Conservation (phyloP, 2,329 filamentous ascomycete genomes). For the Beauveria pseudobassiana region DNA sequence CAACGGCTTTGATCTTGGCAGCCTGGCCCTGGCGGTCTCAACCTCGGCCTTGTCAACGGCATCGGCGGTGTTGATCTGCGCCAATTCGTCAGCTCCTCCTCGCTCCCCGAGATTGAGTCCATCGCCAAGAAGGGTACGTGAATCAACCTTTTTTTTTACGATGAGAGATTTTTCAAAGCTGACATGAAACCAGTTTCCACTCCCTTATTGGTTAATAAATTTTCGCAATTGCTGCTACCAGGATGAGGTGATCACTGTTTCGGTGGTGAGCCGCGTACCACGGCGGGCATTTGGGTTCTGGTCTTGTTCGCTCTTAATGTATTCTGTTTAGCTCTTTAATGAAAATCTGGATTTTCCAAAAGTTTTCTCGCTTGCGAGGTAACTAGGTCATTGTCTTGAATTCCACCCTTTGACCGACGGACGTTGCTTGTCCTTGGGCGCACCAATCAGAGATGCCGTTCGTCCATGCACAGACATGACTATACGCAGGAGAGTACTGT, state of each 20-base stretch:
- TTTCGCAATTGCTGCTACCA: neutral
- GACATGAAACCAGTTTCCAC: neutral
- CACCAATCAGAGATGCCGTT: no score
- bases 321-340: constrained; percentile 1
- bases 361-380: neutral
- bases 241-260: neutral
- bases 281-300: neutral
- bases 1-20: constrained; percentile 21
- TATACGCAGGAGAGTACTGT: no score
- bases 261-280: neutral
- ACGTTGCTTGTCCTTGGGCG: no score
- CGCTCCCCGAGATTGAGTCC: constrained; percentile 22
- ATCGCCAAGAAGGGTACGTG: constrained; percentile 21
- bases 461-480: no score
- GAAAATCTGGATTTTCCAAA: neutral
- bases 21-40: constrained; percentile 19
- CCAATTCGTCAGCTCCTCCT: constrained; percentile 22
- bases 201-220: constrained; percentile 3
- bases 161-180: neutral
- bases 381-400: no score
- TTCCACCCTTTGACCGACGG: no score
- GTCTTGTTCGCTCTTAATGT: neutral
- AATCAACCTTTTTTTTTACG: neutral
- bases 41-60: constrained; percentile 23
- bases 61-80: constrained; percentile 22